phyloP scores from a whole-genome alignment of 2,329 filamentous ascomycete genomes.

The Nothophaeocryptopus gaeumannii region DNA sequence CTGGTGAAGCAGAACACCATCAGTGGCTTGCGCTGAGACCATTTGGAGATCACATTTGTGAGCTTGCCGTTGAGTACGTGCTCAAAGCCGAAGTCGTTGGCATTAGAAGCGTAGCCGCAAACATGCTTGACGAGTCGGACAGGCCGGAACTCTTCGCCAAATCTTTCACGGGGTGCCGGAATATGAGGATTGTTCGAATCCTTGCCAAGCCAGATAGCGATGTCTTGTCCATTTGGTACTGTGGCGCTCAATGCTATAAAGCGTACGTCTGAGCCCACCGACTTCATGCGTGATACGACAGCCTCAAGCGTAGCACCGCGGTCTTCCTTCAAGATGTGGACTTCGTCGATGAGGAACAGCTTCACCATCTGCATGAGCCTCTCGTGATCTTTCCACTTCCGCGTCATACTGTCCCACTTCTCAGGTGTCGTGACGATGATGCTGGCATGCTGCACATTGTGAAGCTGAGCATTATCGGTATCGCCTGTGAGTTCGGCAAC shows the following conservation, averaged over 20 bases:
- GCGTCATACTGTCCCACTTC: constrained; percentile 87
- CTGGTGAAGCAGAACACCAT: constrained; percentile 82
- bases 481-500: constrained; percentile 81
- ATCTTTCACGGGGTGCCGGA: constrained; percentile 66
- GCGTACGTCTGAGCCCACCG: constrained; percentile 68
- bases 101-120: constrained; percentile 62
- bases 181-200: constrained; percentile 57
- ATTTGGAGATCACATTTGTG: constrained; percentile 62
- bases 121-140: constrained; percentile 75
- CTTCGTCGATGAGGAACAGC: constrained; percentile 81
- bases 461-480: constrained; percentile 65
- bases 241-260: constrained; percentile 82
- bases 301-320: constrained; percentile 79
- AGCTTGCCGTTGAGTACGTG: constrained; percentile 65
- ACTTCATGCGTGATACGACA: constrained; percentile 84
- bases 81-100: constrained; percentile 77
- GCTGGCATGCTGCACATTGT: constrained; percentile 67
- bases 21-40: constrained; percentile 69
- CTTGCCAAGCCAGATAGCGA: constrained; percentile 75
- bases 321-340: constrained; percentile 78
- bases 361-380: constrained; percentile 72
- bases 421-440: constrained; percentile 87
- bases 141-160: constrained; percentile 76
- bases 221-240: constrained; percentile 76
- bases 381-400: constrained; percentile 80